Evolutionary conservation across 2,329 filamentous ascomycete species (phyloP).

Genomic region (Penicillium sp.): DNA sequence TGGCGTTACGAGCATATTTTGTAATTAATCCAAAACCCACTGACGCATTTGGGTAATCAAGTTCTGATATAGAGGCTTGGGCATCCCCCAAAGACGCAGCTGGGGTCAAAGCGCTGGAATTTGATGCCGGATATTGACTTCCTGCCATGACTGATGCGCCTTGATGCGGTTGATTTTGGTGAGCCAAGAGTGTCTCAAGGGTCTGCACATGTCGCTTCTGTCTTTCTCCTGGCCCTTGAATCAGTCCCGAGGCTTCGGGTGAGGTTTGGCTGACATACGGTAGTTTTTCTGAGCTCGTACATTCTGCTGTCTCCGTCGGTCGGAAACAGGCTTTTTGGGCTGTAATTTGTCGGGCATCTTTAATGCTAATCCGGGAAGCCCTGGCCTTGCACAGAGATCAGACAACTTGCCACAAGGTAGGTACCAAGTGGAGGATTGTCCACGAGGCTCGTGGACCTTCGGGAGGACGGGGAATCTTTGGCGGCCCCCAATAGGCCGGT

Average conservation of each 20-base stretch:
- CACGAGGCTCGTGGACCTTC: too few species aligned
- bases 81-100: background rate
- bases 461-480: too few species aligned
- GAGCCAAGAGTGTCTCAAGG: background rate
- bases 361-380: background rate
- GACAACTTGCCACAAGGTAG: too few species aligned
- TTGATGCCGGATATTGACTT: background rate
- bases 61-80: background rate
- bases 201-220: background rate
- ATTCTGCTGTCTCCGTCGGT: background rate
- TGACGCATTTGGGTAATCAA: background rate
- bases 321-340: background rate
- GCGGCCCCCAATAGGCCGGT: too few species aligned
- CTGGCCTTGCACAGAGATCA: too few species aligned
- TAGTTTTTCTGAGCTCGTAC: conserved; percentile 1
- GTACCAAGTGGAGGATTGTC: background rate
- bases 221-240: background rate
- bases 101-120: background rate
- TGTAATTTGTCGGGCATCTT: background rate
- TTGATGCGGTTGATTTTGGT: background rate
- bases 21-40: background rate
- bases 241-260: background rate
- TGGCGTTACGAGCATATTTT: background rate
- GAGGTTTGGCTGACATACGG: background rate
- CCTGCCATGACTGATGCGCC: background rate